Conservation (phyloP, 2,329 filamentous ascomycete species). For the Beauveria sp. region DNA sequence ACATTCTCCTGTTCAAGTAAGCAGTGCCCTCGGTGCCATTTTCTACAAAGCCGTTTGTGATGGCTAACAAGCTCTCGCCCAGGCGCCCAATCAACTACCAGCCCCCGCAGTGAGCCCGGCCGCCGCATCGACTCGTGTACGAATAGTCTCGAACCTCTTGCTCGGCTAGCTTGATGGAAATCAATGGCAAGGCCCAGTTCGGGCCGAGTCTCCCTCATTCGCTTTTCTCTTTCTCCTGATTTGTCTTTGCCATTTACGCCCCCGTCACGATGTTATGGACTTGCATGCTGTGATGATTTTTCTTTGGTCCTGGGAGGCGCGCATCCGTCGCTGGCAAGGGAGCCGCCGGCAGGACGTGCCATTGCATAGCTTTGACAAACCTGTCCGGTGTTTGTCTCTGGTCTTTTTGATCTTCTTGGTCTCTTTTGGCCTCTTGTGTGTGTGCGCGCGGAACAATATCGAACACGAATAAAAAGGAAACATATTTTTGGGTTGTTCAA, state of each 20-base stretch:
- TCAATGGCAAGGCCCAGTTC: not conserved
- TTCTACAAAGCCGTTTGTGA: not conserved
- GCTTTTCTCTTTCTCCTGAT: slow-evolving; percentile 5
- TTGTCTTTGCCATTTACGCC: slow-evolving; percentile 17
- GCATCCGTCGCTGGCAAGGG: not conserved
- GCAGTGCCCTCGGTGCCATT: slow-evolving; percentile 21
- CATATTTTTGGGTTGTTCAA: slow-evolving; percentile 2
- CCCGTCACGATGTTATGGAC: slow-evolving; percentile 18
- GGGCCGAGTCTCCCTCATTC: not conserved
- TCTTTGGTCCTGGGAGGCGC: not conserved
- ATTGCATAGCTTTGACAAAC: not conserved
- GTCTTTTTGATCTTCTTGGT: not conserved
- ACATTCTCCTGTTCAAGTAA: slow-evolving; percentile 98
- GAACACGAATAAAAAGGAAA: not conserved
- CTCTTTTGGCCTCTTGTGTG: not conserved
- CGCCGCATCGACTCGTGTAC: slow-evolving; percentile 4
- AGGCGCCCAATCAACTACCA: slow-evolving; percentile 84
- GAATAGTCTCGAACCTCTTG: slow-evolving; percentile 4
- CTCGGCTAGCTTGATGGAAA: not conserved
- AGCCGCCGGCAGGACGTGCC: not conserved
- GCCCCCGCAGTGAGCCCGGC: slow-evolving; percentile 46
- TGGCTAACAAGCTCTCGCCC: slow-evolving; percentile 8
- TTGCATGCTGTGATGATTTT: slow-evolving; percentile 15
- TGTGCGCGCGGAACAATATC: not conserved
- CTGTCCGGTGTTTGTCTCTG: slow-evolving; percentile 4